Evolutionary conservation across 495 filamentous ascomycete genomes (phyloP), one percentile per base, ranked within the genome.

Genomic region (Talaromyces stipitatus): DNA sequence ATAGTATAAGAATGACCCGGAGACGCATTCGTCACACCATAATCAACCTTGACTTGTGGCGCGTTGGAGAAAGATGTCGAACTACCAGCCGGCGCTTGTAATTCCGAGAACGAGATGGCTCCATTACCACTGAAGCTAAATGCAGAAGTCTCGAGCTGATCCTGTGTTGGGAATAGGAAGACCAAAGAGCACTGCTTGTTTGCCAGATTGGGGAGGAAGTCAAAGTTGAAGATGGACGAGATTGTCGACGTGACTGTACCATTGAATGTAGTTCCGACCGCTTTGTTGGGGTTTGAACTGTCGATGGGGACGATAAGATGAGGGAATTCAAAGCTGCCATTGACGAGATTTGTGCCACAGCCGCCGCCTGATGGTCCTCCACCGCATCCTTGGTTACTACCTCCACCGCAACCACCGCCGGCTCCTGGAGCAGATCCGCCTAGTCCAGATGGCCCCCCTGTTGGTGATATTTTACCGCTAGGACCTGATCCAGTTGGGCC

Each of bases 201-300:
- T 36, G 72, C 63, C 62, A 79, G 69, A 12, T 63, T 64, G 0
- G 64, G 26, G 0, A 81, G 82, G 38, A 89, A 78, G 64, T 86
- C 83, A 69, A 90, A 90, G 69, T 85, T 85, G 78, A 87, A 89
- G 43, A 85, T 67, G 11, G 75, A 78, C 26, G 84, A 85, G 58
- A 83, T 69, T 20, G 74, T 78, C 2, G 75, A 62, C 2, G 75
- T 75, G 38, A 87, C 69, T 6, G 75, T 74, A 36, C 84, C 85
- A 57, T 78, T 81, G 66, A 70, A 77, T 0, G 70, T 72, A 8
- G 79, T 84, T 4, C 83, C 84, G n/a, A 66, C 63, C 2, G 84
- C 73, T 0, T 57, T 67, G 60, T 77, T 61, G 5, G 85, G 82
- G 29, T 70, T 59, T n/a, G 74, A 64, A 7, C 78, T 79, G 72